Evolutionary conservation across 768 basidiomycete species (phyloP).

Genomic region (Cyclocybe cylindracea): DNA sequence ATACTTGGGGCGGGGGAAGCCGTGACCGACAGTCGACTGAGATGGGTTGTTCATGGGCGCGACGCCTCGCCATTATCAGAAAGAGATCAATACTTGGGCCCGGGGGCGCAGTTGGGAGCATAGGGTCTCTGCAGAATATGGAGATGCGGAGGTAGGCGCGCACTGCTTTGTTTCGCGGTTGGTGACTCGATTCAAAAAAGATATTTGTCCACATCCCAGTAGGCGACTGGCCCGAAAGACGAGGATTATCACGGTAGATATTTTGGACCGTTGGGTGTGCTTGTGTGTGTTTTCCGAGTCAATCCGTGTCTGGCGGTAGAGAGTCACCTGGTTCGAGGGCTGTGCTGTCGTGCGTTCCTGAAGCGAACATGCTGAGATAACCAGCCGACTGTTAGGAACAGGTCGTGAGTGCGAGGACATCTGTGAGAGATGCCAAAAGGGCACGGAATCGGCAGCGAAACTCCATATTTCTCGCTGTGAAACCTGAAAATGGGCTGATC

Average conservation of each 20-base stretch:
- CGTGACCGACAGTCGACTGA: background rate
- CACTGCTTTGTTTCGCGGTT: constrained; percentile 4
- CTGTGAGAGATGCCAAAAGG: constrained; percentile 20
- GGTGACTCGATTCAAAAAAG: constrained; percentile 7
- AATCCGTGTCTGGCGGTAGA: constrained; percentile 30
- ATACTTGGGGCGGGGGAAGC: background rate
- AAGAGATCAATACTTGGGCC: constrained; percentile 8
- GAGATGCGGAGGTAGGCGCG: constrained; percentile 10
- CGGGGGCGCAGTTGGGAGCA: constrained; percentile 7
- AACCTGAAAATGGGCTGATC: constrained; percentile 29
- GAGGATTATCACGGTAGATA: constrained; percentile 11
- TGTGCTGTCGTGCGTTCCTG: constrained; percentile 20
- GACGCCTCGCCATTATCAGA: background rate
- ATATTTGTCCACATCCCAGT: constrained; percentile 7
- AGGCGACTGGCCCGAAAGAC: background rate
- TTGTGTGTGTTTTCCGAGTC: constrained; percentile 26
- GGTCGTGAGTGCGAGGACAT: constrained; percentile 1
- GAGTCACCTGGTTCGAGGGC: constrained; percentile 12
- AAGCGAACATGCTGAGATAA: constrained; percentile 28
- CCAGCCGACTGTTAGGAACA: constrained; percentile 34
- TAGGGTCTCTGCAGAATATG: constrained; percentile 10
- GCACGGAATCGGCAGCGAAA: constrained; percentile 22
- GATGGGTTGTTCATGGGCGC: constrained; percentile 1
- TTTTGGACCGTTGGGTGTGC: constrained; percentile 11
- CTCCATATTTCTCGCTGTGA: constrained; percentile 34